These are phyloP conservation scores for Lodderomyces beijingensis DNA, from an alignment of 1,139 yeast genomes.

Conservation along the genomic window DNA sequence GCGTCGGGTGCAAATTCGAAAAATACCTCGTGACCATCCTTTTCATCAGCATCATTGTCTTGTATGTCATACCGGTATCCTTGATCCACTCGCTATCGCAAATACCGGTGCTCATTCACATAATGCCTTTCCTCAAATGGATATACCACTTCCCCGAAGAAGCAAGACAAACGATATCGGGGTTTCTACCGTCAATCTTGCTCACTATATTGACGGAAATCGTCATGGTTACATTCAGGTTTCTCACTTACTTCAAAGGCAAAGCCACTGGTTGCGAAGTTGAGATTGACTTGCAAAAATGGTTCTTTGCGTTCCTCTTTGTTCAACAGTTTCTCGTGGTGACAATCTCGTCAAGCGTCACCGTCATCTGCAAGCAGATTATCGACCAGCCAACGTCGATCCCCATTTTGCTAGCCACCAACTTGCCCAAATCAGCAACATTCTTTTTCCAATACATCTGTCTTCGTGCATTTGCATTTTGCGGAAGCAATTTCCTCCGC, in stretches of 20 bases:
- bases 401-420: constrained; percentile 65
- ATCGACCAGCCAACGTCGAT: constrained; percentile 69
- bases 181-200: constrained; percentile 57
- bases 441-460: constrained; percentile 74
- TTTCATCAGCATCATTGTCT: constrained; percentile 44
- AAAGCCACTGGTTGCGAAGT: constrained; percentile 51
- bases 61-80: constrained; percentile 72
- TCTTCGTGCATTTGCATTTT: constrained; percentile 66
- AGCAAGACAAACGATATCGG: constrained; percentile 48
- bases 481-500: constrained; percentile 64
- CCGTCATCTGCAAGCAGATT: constrained; percentile 60
- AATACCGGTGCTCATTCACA: constrained; percentile 51
- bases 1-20: constrained; percentile 28
- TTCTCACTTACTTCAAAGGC: constrained; percentile 47
- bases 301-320: constrained; percentile 69
- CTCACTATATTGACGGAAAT: constrained; percentile 54
- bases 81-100: constrained; percentile 65
- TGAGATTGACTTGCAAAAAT: constrained; percentile 57
- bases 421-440: constrained; percentile 77
- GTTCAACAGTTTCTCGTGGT: constrained; percentile 82
- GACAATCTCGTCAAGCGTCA: constrained; percentile 76
- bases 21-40: constrained; percentile 38
- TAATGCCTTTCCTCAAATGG: constrained; percentile 53
- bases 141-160: constrained; percentile 50
- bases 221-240: constrained; percentile 49